Conservation (phyloP, 345 rosid species). For the Psidium guajava region DNA sequence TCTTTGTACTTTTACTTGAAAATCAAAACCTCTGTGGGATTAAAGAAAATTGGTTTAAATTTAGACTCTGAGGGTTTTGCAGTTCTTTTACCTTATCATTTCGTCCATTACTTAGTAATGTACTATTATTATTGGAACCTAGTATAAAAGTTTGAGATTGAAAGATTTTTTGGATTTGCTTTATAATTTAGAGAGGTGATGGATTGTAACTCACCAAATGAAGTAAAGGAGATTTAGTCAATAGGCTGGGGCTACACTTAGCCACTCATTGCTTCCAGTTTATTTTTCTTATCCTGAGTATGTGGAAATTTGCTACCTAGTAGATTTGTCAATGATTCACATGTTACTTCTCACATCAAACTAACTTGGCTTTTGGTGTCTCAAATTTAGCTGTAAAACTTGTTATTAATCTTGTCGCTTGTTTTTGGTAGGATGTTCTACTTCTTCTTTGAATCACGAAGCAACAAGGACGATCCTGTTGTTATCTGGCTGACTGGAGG, state of each 20-base stretch:
- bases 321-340: background rate
- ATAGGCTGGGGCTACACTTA: background rate
- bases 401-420: background rate
- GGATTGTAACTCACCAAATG: background rate
- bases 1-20: background rate
- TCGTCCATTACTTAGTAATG: background rate
- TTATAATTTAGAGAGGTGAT: background rate
- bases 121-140: background rate
- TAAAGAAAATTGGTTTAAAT: background rate
- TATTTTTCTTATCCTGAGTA: background rate
- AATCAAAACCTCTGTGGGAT: background rate
- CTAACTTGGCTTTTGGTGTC: background rate
- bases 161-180: background rate
- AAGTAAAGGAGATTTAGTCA: background rate
- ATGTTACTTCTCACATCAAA: background rate
- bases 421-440: constrained; percentile 67
- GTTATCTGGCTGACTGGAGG: constrained; percentile 99
- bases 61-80: background rate
- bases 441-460: constrained; percentile 97
- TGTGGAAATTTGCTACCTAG: background rate
- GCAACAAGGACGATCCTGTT: constrained; percentile 61
- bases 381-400: background rate
- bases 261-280: background rate
- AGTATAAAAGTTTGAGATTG: background rate
- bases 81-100: background rate